Conservation (phyloP, 352 stramenopile genomes). For the Phytophthora vignae region DNA sequence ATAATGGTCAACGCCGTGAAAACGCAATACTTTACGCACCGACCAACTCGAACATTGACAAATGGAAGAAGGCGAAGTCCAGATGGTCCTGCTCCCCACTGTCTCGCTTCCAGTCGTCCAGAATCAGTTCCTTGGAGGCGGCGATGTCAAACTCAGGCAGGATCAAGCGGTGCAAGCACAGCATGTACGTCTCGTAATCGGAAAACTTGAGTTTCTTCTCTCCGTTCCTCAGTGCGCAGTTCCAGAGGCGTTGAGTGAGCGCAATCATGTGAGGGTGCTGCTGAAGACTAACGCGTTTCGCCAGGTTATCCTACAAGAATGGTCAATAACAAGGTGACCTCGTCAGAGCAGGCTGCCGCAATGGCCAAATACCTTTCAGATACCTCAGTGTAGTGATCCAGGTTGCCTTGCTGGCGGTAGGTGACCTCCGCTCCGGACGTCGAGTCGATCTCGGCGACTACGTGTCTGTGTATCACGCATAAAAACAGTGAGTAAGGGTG, state of each 20-base stretch:
- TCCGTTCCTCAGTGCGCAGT: slow-evolving; percentile 51
- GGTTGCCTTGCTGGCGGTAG: slow-evolving; percentile 74
- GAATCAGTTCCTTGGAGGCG: slow-evolving; percentile 68
- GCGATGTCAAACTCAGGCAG: slow-evolving; percentile 76
- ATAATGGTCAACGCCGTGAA: not conserved
- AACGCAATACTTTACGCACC: slow-evolving; percentile 38
- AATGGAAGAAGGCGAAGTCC: slow-evolving; percentile 78
- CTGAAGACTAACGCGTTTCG: slow-evolving; percentile 66
- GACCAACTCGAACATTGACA: slow-evolving; percentile 87
- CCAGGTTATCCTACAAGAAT: slow-evolving; percentile 61
- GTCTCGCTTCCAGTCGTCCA: slow-evolving; percentile 77
- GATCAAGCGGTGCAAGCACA: slow-evolving; percentile 81
- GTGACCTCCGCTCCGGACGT: slow-evolving; percentile 42
- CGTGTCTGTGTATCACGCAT: slow-evolving; percentile 43
- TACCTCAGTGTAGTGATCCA: slow-evolving; percentile 82
- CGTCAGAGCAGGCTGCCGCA: too few relatives aligned
- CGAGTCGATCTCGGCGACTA: slow-evolving; percentile 58
- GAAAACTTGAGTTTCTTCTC: slow-evolving; percentile 42
- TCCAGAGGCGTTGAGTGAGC: slow-evolving; percentile 78
- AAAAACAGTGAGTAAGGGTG: not conserved
- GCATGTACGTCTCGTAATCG: slow-evolving; percentile 76
- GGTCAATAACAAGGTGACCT: not conserved
- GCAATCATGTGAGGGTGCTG: slow-evolving; percentile 70
- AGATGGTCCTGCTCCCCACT: slow-evolving; percentile 56
- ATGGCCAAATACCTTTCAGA: not conserved